These are phyloP conservation scores for Carex kokanica DNA, from an alignment of 176 grass and related monocot genomes.

Conservation along the genomic window DNA sequence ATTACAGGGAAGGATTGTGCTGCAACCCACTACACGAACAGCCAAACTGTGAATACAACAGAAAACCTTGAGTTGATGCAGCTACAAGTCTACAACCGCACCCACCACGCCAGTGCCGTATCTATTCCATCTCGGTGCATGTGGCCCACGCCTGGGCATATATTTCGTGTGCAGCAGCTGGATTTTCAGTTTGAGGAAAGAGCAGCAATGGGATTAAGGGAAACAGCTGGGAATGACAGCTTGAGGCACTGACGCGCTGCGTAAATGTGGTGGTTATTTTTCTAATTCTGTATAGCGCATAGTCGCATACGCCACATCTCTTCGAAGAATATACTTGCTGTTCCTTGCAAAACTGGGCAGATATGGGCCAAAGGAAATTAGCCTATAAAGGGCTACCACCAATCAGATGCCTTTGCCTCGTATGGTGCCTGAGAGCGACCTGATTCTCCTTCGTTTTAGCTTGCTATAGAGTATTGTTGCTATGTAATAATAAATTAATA, in stretches of 20 bases:
- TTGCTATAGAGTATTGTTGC: background rate
- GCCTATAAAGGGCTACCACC: background rate
- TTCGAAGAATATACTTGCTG: background rate
- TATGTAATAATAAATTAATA: background rate
- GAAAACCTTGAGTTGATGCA: background rate
- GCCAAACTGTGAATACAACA: background rate
- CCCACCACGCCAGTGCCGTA: background rate
- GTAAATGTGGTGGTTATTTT: slow-evolving; percentile 1
- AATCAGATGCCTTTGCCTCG: background rate
- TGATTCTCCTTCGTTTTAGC: background rate
- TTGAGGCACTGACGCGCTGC: background rate
- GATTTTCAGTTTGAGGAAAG: background rate
- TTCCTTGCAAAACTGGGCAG: background rate
- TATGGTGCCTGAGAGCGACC: background rate
- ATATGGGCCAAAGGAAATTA: background rate
- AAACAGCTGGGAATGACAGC: background rate
- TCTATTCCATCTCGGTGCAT: background rate
- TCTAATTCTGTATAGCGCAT: slow-evolving; percentile 1
- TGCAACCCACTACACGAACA: background rate
- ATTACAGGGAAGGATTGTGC: background rate
- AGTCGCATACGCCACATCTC: background rate
- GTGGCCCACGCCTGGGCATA: background rate
- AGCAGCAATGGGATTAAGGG: background rate
- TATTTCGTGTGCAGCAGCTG: slow-evolving; percentile 11
- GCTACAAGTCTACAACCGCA: background rate